These are phyloP conservation scores for Russula sp. DNA, from an alignment of 768 basidiomycete species.

Conservation along the genomic window DNA sequence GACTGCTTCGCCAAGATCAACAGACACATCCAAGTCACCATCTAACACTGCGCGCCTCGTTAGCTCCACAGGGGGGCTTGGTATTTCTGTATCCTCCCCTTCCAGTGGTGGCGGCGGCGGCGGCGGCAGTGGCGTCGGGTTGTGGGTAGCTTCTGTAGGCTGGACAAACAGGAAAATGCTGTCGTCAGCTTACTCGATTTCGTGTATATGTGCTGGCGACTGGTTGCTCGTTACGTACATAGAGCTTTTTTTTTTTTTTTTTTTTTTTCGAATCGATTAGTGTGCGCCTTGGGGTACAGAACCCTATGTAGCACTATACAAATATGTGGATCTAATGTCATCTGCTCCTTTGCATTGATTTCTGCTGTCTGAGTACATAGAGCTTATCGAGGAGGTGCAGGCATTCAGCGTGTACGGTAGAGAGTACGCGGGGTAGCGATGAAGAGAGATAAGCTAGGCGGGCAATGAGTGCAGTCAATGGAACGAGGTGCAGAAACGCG, in stretches of 20 bases:
- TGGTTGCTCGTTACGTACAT: conserved; percentile 9
- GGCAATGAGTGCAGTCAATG: conserved; percentile 55
- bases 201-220: not conserved
- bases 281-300: too few relatives aligned
- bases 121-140: not conserved
- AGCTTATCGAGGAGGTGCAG: not conserved
- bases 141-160: not conserved
- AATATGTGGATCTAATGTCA: too few relatives aligned
- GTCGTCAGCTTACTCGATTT: not conserved
- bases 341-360: too few relatives aligned
- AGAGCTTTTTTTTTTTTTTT: too few relatives aligned
- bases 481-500: conserved; percentile 63
- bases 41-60: not conserved
- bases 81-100: not conserved
- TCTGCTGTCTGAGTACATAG: too few relatives aligned
- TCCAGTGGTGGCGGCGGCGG: not conserved
- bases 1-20: conserved; percentile 15
- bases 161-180: not conserved
- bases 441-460: conserved; percentile 36
- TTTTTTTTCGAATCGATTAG: too few relatives aligned
- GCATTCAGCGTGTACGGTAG: conserved; percentile 7
- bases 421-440: conserved; percentile 2
- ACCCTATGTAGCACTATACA: too few relatives aligned
- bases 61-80: too few relatives aligned
- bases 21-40: conserved; percentile 8